These are phyloP conservation scores for Albugo candida DNA, from an alignment of 352 stramenopile species.

Conservation along the genomic window DNA sequence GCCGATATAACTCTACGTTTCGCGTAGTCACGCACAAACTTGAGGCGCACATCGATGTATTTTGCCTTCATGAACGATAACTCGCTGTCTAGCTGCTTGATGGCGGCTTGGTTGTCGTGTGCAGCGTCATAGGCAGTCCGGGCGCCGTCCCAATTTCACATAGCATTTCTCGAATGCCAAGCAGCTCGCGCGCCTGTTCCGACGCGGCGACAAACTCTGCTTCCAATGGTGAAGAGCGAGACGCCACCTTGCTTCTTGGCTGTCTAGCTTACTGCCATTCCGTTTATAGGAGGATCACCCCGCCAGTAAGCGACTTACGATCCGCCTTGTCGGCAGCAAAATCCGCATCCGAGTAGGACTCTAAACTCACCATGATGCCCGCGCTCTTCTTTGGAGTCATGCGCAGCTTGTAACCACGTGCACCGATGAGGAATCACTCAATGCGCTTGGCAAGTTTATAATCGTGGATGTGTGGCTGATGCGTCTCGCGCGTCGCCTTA, in stretches of 20 bases:
- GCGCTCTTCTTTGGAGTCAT: no score
- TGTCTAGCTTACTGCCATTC: background rate
- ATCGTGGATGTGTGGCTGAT: no score
- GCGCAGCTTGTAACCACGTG: no score
- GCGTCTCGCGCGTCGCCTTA: slow-evolving; percentile 5
- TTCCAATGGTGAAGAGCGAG: slow-evolving; percentile 4
- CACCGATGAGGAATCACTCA: no score
- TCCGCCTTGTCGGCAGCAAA: slow-evolving; percentile 8
- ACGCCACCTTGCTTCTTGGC: slow-evolving; percentile 8
- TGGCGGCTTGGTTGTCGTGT: slow-evolving; percentile 8
- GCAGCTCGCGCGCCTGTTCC: background rate
- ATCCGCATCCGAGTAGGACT: slow-evolving; percentile 3
- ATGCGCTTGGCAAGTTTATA: no score
- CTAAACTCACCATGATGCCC: no score
- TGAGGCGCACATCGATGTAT: slow-evolving; percentile 1
- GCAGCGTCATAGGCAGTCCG: background rate
- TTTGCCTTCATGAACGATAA: slow-evolving; percentile 6
- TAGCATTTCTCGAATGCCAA: slow-evolving; percentile 1
- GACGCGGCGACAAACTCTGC: slow-evolving; percentile 7
- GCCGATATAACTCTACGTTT: no score
- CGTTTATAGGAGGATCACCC: slow-evolving; percentile 8
- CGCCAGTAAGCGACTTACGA: slow-evolving; percentile 6
- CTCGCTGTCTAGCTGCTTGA: background rate
- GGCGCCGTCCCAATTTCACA: background rate
- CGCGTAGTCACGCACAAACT: background rate